Conservation (phyloP, 1,284 basidiomycete genomes). For the Leccinum laetum region DNA sequence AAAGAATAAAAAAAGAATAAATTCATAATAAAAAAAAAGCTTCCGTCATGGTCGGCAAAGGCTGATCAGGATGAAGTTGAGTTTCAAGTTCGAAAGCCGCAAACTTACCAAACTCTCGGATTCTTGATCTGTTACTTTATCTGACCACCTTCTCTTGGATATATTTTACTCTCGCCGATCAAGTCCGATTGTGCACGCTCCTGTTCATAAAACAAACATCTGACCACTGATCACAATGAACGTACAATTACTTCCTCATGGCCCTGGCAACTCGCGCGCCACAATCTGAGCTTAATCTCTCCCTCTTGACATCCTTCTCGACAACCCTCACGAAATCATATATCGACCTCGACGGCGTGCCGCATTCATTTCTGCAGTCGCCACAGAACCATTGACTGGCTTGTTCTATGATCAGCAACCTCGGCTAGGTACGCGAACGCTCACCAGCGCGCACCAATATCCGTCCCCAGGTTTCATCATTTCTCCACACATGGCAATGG, state of each 20-base stretch:
- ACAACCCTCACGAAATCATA: constrained; percentile 6
- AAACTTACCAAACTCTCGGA: constrained; percentile 29
- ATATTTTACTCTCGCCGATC: constrained; percentile 35
- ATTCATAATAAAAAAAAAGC: constrained; percentile 11
- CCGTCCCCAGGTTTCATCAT: constrained; percentile 7
- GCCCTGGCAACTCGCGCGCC: constrained; percentile 26
- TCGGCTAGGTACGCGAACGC: constrained; percentile 8
- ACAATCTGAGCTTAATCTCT: constrained; percentile 16
- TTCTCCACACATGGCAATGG: constrained; percentile 5
- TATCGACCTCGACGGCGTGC: constrained; percentile 5
- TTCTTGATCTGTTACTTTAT: constrained; percentile 35
- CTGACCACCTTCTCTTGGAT: constrained; percentile 21
- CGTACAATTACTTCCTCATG: constrained; percentile 10
- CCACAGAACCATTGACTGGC: neutral
- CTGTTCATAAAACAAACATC: constrained; percentile 12
- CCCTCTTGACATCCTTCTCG: constrained; percentile 10
- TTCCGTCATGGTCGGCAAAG: constrained; percentile 33
- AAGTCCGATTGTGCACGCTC: constrained; percentile 32
- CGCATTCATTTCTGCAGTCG: neutral
- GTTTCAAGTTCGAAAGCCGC: constrained; percentile 34
- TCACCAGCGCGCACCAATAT: neutral
- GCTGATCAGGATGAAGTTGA: constrained; percentile 30
- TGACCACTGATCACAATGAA: constrained; percentile 24
- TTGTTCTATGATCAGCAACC: constrained; percentile 1
- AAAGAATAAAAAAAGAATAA: neutral